Base-by-base conservation (phyloP, 83 land plant species). In the Picea abies region DNA sequence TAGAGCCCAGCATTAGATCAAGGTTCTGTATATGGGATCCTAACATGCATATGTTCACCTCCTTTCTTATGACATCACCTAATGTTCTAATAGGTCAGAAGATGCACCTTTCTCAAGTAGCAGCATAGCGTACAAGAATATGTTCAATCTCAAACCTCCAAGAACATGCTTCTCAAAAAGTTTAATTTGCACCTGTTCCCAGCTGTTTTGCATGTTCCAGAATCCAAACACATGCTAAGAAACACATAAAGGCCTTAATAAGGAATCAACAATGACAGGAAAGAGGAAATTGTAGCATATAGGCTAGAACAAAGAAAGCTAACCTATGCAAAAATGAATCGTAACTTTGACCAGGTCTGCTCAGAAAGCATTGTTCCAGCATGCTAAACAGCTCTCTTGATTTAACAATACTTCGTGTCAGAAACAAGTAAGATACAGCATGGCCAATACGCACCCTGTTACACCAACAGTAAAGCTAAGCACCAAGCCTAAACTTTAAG, bases 131-230 rank as follows among this genome's bases (percentile, higher is more conserved):
- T 89, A 91, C 52, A 84, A 80, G 61, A 79, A 77, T 56, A 91
- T 85, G 86, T 82, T 69, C 32, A 82, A 32, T 69, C 83, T 70
- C 63, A 78, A 62, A 66, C 84, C 83, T 85, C 88, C 85, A 84
- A 85, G 83, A 29, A 85, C 78, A 71, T 82, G 76, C 58, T 86
- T 80, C 63, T 89, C 85, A 61, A 91, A 90, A 12, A 82, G 69
- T 12, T 81, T 79, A 15, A 87, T 82, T 79, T 91, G 93, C 75
- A 85, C 78, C 63, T 84, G 88, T 88, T 91, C 93, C 91, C 91
- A 91, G 77, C 93, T 91, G 90, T 41, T 44, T 44, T 22, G 44
- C 22, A n/a, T 7, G 25, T 72, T 72, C 76, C 25, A 72, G n/a
- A n/a, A n/a, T n/a, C n/a, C n/a, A n/a, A 41, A 72, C 56, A 72